phyloP scores from a whole-genome alignment of 2,329 filamentous ascomycete species.

The Meredithiella fracta region DNA sequence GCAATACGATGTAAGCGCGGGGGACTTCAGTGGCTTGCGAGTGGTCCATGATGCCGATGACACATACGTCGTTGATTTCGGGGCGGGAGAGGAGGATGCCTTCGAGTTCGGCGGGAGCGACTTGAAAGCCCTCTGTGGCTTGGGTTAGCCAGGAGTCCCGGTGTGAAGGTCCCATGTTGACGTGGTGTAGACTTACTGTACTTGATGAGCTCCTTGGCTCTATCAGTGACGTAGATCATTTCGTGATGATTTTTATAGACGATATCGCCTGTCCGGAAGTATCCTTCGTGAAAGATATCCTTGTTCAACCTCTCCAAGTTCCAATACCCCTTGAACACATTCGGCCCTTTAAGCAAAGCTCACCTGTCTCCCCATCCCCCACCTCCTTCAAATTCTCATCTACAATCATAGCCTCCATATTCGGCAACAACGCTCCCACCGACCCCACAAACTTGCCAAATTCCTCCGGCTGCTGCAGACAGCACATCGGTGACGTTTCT shows the following conservation, averaged over 20 bases:
- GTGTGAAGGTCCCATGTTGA: neutral
- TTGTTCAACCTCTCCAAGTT: conserved; percentile 55
- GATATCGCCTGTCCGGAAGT: conserved; percentile 82
- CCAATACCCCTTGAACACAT: conserved; percentile 63
- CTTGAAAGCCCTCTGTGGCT: conserved; percentile 45
- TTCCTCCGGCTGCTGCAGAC: conserved; percentile 55
- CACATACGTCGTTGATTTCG: conserved; percentile 41
- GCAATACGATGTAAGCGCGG: conserved; percentile 27
- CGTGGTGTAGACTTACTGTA: conserved; percentile 26
- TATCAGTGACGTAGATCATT: conserved; percentile 82
- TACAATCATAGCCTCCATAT: conserved; percentile 70
- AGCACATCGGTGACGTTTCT: conserved; percentile 69
- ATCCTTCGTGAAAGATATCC: conserved; percentile 57
- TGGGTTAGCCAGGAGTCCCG: conserved; percentile 22
- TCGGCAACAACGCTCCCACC: conserved; percentile 61
- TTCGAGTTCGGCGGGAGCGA: conserved; percentile 51
- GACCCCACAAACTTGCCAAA: conserved; percentile 65
- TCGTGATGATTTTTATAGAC: conserved; percentile 60
- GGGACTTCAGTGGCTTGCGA: conserved; percentile 51
- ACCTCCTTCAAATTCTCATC: conserved; percentile 41
- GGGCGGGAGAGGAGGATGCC: conserved; percentile 28
- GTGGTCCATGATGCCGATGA: conserved; percentile 43
- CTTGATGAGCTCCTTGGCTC: conserved; percentile 51
- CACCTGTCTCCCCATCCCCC: conserved; percentile 40
- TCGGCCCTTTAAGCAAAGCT: conserved; percentile 67